phyloP scores from a whole-genome alignment of 345 rosid species.

The Luvunga scandens region DNA sequence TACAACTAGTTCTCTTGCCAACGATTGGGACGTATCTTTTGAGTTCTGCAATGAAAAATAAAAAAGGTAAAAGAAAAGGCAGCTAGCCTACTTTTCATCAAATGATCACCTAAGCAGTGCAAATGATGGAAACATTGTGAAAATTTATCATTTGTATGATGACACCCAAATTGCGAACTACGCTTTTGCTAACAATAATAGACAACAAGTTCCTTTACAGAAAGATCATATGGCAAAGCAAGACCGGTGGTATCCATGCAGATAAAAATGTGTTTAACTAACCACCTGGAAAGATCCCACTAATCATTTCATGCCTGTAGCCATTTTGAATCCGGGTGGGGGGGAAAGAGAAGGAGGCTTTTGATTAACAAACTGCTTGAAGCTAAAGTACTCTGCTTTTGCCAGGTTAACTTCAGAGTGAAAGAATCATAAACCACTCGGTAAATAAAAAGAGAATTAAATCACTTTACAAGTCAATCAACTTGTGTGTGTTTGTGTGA shows the following conservation, averaged over 20 bases:
- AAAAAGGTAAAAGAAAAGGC: background rate
- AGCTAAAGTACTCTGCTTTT: constrained; percentile 7
- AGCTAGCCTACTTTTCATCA: constrained; percentile 2
- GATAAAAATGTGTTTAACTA: background rate
- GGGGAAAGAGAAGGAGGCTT: background rate
- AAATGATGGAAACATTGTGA: constrained; percentile 1
- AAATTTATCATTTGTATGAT: background rate
- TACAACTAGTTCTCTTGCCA: background rate
- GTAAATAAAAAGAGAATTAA: background rate
- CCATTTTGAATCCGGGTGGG: constrained; percentile 4
- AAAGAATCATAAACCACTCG: constrained; percentile 11
- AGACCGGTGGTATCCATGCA: background rate
- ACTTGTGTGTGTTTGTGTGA: background rate
- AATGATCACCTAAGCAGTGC: background rate
- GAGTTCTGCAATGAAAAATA: background rate
- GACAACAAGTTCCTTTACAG: background rate
- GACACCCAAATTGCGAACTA: constrained; percentile 1
- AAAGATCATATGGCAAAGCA: background rate
- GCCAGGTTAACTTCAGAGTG: constrained; percentile 3
- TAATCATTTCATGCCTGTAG: constrained; percentile 3
- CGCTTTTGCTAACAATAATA: background rate
- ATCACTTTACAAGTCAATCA: constrained; percentile 15
- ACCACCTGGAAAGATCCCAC: constrained; percentile 4
- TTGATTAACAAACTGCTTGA: constrained; percentile 2
- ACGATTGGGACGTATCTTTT: background rate